A percentile compares a stretch with the other conserved stretches of the same genome.
phyloP scores from a whole-genome alignment of 306 rosid genomes.

The Pachyrhizus erosus region DNA sequence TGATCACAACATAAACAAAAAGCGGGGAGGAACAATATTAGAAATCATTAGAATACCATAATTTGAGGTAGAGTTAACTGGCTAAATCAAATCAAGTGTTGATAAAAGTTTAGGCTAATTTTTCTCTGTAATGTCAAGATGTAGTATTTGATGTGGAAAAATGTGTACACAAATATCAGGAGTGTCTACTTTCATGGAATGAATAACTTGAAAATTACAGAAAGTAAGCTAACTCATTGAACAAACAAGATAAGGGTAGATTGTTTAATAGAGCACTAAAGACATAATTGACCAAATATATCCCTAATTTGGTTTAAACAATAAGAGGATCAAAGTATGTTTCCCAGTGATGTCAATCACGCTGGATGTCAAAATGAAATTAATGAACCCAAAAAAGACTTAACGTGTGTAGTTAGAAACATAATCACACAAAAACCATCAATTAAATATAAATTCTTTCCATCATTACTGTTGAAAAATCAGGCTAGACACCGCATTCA shows the following conservation, averaged over 20 bases:
- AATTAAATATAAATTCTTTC: not conserved
- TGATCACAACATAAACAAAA: slow-evolving; percentile 31
- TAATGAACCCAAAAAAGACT: slow-evolving; percentile 4
- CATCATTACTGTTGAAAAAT: not conserved
- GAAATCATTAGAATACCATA: slow-evolving; percentile 25
- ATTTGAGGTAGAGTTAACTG: slow-evolving; percentile 5
- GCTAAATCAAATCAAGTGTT: slow-evolving; percentile 4
- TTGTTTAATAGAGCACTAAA: not conserved
- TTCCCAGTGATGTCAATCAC: not conserved
- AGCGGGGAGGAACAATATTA: not conserved
- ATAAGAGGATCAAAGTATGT: not conserved
- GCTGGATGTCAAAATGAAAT: slow-evolving; percentile 19
- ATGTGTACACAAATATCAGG: slow-evolving; percentile 1
- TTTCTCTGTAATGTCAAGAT: slow-evolving; percentile 6
- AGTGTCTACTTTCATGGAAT: not conserved
- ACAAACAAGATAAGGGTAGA: not conserved
- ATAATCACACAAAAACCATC: not conserved
- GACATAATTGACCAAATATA: not conserved
- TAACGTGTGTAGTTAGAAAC: not conserved
- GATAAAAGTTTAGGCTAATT: not conserved
- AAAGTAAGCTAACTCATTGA: not conserved
- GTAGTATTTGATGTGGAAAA: not conserved
- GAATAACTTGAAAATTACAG: not conserved
- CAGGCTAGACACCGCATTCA: not conserved
- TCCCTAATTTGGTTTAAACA: not conserved